A percentile compares a stretch with the other conserved stretches of the same genome.
These are phyloP conservation scores for Amphichorda felina DNA, from an alignment of 2,329 filamentous ascomycete genomes.

Conservation along the genomic window DNA sequence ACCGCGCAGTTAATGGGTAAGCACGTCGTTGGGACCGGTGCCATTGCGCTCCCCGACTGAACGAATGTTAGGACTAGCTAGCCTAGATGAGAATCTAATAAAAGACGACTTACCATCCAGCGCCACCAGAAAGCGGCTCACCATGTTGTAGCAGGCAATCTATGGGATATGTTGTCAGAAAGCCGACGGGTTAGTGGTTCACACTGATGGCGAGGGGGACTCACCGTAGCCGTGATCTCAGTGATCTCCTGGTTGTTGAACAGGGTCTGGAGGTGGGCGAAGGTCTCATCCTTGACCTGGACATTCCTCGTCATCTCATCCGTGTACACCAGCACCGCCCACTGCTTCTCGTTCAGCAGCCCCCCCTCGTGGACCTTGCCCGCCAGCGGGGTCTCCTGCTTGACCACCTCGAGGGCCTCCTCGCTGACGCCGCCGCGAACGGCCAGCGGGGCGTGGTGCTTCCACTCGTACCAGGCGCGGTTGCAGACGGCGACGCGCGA, in stretches of 20 bases:
- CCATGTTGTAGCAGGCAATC: conserved; percentile 71
- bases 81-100: background rate
- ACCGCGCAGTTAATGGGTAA: conserved; percentile 15
- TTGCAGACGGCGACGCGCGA: conserved; percentile 73
- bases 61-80: conserved; percentile 1
- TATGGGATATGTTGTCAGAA: conserved; percentile 11
- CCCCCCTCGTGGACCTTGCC: conserved; percentile 6
- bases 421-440: conserved; percentile 43
- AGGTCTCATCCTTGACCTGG: conserved; percentile 55
- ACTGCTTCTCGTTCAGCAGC: conserved; percentile 45
- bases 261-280: conserved; percentile 44
- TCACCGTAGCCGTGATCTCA: conserved; percentile 66
- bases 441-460: conserved; percentile 60
- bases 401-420: conserved; percentile 33
- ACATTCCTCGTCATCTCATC: conserved; percentile 77
- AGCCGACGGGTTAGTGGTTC: too few relatives aligned
- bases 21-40: conserved; percentile 31
- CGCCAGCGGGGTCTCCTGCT: conserved; percentile 15
- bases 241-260: conserved; percentile 66
- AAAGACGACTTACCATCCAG: conserved; percentile 49
- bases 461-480: conserved; percentile 77
- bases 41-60: conserved; percentile 46
- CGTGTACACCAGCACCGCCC: conserved; percentile 59
- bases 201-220: conserved; percentile 10
- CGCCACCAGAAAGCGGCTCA: conserved; percentile 73